These are phyloP conservation scores for Pinus tabuliformis DNA, from an alignment of 75 land plant genomes.

Conservation along the genomic window DNA sequence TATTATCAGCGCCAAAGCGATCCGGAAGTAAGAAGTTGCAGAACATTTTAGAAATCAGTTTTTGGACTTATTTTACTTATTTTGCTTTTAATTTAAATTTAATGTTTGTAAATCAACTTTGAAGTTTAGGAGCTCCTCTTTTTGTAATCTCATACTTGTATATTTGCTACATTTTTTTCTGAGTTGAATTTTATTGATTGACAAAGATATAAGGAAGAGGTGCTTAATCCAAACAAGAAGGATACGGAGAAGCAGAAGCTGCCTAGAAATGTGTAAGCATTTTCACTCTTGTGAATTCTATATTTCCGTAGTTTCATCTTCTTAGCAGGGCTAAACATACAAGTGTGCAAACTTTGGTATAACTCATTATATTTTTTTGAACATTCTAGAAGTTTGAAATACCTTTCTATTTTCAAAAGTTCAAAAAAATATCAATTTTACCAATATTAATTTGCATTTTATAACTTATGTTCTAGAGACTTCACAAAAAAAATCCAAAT, in stretches of 20 bases:
- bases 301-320: not conserved
- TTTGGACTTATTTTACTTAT: not conserved
- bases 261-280: conserved; percentile 83
- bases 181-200: not conserved
- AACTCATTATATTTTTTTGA: not conserved
- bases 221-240: conserved; percentile 76
- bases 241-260: conserved; percentile 66
- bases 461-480: not conserved
- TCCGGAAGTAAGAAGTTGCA: conserved; percentile 45
- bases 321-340: not conserved
- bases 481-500: no score
- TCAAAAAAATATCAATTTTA: not conserved
- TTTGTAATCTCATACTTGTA: not conserved
- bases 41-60: not conserved
- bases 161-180: not conserved
- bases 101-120: not conserved
- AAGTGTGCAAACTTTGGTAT: not conserved
- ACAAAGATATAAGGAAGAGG: conserved; percentile 80
- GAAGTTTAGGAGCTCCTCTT: not conserved
- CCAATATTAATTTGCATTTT: not conserved
- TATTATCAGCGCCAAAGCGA: conserved; percentile 58
- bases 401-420: not conserved
- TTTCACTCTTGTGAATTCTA: not conserved
- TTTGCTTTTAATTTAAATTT: not conserved
- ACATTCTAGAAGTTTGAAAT: not conserved